A percentile compares a stretch with the other conserved stretches of the same genome.
Conservation (phyloP, 768 basidiomycete species). For the Chalciporus piperatus region DNA sequence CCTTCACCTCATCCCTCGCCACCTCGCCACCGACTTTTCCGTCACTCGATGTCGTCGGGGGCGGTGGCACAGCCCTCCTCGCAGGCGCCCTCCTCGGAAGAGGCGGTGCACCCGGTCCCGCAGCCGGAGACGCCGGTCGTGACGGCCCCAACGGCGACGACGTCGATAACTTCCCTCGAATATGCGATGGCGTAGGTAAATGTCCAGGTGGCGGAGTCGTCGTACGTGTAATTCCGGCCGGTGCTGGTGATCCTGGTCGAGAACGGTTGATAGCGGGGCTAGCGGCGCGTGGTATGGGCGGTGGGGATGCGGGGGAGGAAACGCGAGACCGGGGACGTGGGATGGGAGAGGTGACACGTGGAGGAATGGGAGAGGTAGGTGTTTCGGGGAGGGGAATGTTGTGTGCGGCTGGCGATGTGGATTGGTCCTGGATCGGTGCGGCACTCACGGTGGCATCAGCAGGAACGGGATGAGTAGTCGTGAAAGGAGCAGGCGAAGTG, state of each 20-base stretch:
- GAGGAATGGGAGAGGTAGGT: slow-evolving; percentile 27
- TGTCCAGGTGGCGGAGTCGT: slow-evolving; percentile 13
- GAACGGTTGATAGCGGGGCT: slow-evolving; percentile 25
- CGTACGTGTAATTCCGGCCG: slow-evolving; percentile 5
- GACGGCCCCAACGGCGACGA: slow-evolving; percentile 35
- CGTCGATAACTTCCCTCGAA: slow-evolving; percentile 14
- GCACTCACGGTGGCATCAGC: slow-evolving; percentile 7
- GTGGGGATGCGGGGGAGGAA: slow-evolving; percentile 22
- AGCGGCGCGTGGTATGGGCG: slow-evolving; percentile 33
- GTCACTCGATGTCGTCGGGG: slow-evolving; percentile 15
- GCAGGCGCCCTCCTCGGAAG: slow-evolving; percentile 65
- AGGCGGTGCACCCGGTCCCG: slow-evolving; percentile 43
- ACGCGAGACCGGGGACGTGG: slow-evolving; percentile 35
- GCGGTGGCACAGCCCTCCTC: slow-evolving; percentile 35
- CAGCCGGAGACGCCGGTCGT: slow-evolving; percentile 37
- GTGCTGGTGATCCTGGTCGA: slow-evolving; percentile 24
- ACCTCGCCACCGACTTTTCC: background rate
- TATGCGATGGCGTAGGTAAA: background rate
- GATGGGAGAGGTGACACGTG: slow-evolving; percentile 15
- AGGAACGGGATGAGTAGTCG: slow-evolving; percentile 3
- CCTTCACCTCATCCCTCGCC: background rate
- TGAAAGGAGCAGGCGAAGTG: background rate
- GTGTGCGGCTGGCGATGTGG: slow-evolving; percentile 18
- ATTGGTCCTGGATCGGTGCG: slow-evolving; percentile 2
- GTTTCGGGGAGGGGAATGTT: slow-evolving; percentile 23